Percentiles rank a stretch among this genome's conserved stretches.
These are phyloP conservation scores for Papilionanthe hybrid DNA, from an alignment of 116 monocot genomes.

Conservation along the genomic window DNA sequence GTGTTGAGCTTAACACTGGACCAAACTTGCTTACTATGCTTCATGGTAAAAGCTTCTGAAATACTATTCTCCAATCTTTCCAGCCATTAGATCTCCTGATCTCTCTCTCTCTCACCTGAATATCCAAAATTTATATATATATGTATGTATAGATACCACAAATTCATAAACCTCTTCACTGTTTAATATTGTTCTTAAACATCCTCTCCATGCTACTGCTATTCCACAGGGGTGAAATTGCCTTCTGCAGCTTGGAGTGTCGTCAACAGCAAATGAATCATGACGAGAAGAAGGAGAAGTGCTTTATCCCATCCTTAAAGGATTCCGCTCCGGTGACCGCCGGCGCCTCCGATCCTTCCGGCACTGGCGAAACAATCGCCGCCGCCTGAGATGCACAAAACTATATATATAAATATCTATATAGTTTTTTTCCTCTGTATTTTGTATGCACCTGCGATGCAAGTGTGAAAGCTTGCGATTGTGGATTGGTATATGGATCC, in stretches of 20 bases:
- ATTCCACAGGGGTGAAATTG: constrained; percentile 31
- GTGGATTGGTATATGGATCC: background rate
- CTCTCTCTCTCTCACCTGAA: background rate
- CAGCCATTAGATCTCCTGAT: background rate
- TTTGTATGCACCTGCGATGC: background rate
- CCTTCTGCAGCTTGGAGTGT: constrained; percentile 37
- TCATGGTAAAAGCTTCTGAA: too few species aligned
- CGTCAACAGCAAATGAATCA: constrained; percentile 22
- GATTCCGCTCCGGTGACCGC: background rate
- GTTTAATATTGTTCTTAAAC: background rate
- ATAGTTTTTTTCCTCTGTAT: background rate
- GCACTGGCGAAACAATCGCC: constrained; percentile 15
- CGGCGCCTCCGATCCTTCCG: constrained; percentile 6
- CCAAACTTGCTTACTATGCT: too few species aligned
- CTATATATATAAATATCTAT: background rate
- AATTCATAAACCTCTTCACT: background rate
- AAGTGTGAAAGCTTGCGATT: background rate
- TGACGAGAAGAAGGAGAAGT: constrained; percentile 24
- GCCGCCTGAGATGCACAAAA: constrained; percentile 11
- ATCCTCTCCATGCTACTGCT: background rate
- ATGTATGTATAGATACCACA: background rate
- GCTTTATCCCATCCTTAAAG: constrained; percentile 9
- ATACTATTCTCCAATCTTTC: background rate
- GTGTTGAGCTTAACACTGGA: too few species aligned
- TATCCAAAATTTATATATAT: background rate